Evolutionary conservation across 1,284 basidiomycete species (phyloP).

Genomic region (Leccinum pseudoinsigne): DNA sequence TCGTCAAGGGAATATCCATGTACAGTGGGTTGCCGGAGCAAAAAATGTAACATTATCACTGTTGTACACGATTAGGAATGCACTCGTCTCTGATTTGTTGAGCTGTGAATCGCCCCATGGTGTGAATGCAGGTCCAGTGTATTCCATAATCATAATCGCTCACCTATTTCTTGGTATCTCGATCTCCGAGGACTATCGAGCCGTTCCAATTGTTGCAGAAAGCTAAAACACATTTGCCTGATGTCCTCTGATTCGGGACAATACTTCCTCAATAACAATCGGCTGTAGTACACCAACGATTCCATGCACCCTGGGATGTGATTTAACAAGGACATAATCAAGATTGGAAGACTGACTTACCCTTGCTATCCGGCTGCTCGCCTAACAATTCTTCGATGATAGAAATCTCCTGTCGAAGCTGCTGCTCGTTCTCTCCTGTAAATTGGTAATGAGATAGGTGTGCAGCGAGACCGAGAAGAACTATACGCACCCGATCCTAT

Average conservation of each 20-base stretch:
- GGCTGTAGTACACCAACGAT: constrained; percentile 83
- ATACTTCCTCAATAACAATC: constrained; percentile 51
- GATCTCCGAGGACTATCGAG: constrained; percentile 59
- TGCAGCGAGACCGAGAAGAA: not conserved
- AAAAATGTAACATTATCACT: not conserved
- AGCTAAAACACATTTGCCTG: constrained; percentile 47
- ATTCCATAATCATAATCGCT: constrained; percentile 23
- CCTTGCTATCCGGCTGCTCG: constrained; percentile 93
- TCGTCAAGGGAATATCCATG: too few relatives aligned
- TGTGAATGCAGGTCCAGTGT: not conserved
- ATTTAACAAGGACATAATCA: constrained; percentile 1
- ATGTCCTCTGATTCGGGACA: constrained; percentile 39
- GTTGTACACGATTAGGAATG: constrained; percentile 7
- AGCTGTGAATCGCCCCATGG: constrained; percentile 15
- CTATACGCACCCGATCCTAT: constrained; percentile 65
- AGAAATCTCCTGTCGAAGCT: constrained; percentile 77
- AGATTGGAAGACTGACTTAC: constrained; percentile 45
- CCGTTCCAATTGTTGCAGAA: constrained; percentile 52
- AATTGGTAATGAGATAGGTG: not conserved
- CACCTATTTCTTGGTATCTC: constrained; percentile 67
- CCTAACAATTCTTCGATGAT: constrained; percentile 84
- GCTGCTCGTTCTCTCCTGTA: constrained; percentile 52
- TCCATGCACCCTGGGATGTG: constrained; percentile 83
- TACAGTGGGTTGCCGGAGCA: not conserved
- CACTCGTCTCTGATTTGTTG: constrained; percentile 18